A percentile compares a stretch with the other conserved stretches of the same genome.
These are phyloP conservation scores for Podosphaera aphanis DNA, from an alignment of 2,329 filamentous ascomycete genomes.

Conservation along the genomic window DNA sequence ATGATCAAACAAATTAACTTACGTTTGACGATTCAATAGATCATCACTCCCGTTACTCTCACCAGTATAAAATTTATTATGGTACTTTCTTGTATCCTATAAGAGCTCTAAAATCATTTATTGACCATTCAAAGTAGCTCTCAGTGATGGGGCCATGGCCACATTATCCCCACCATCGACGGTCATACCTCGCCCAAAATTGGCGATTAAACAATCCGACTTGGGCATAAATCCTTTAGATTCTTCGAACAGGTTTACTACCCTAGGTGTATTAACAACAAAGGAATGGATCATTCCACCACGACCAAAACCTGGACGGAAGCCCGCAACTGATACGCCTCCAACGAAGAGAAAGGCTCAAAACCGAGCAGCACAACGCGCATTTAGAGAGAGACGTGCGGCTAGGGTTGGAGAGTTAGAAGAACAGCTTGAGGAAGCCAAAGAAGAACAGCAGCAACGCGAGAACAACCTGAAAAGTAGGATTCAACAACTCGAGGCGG, in stretches of 20 bases:
- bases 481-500: constrained; percentile 34
- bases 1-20: too few species aligned
- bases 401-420: constrained; percentile 60
- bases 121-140: background rate
- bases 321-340: constrained; percentile 80
- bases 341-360: constrained; percentile 86
- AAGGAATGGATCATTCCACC: constrained; percentile 75
- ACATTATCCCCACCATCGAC: constrained; percentile 8
- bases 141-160: background rate
- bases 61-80: too few species aligned
- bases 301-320: constrained; percentile 70
- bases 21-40: too few species aligned
- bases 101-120: background rate
- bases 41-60: too few species aligned
- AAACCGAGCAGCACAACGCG: constrained; percentile 75
- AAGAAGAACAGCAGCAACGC: constrained; percentile 30
- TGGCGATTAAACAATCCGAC: constrained; percentile 17
- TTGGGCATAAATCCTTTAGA: constrained; percentile 6
- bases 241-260: constrained; percentile 16
- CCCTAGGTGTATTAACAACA: constrained; percentile 37
- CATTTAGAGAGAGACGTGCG: constrained; percentile 69
- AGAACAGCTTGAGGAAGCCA: constrained; percentile 38
- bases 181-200: constrained; percentile 13
- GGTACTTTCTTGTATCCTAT: background rate
- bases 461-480: constrained; percentile 32